Evolutionary conservation across 108 stramenopile species (phyloP), one percentile per base, ranked within the genome.

Genomic region (Cyclotella atomus): DNA sequence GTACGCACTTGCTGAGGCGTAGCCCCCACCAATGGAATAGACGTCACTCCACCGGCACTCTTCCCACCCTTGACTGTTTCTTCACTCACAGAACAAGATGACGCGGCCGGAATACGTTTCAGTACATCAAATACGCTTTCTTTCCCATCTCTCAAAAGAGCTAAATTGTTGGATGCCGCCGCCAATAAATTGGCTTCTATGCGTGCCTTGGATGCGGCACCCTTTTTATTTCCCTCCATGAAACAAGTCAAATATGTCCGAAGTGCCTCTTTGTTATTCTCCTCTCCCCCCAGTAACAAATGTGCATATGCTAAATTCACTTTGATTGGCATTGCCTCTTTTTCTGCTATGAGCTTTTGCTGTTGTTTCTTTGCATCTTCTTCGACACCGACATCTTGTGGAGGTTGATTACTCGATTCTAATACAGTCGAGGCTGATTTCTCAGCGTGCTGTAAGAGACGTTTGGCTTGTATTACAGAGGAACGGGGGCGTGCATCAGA

Each of bases 1-100:
- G 70, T 59, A 16, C 83, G 62, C 28, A 76, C 76, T 73, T 83
- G 83, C 35, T 79, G 78, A 28, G 83, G 83, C 4, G 83, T 80
- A 1, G 80, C 73, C 12, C 73, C 80, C 16, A 71, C 73, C 61
- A 81, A 54, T 60, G 73, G 80, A n/a, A 79, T 70, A n/a, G 61
- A 28, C 32, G 59, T 27, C 16, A 29, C 64, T 23, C 29, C 63
- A 24, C 15, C 44, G 3, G 45, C 63, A n/a, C 67, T 41, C 28
- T 38, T 47, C 38, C 30, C 44, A 49, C 28, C 56, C 29, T 21
- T 64, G 21, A 53, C 68, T 33, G 23, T 36, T 21, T 59, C 65
- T 35, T 79, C 77, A 8, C 65, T 61, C 10, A 73, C 67, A 1
- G 82, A 73, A 65, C 50, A 43, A 8, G 77, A 68, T 9, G 65